Base-by-base conservation (phyloP, 1,284 basidiomycete genomes). In the Peniophora sp. region DNA sequence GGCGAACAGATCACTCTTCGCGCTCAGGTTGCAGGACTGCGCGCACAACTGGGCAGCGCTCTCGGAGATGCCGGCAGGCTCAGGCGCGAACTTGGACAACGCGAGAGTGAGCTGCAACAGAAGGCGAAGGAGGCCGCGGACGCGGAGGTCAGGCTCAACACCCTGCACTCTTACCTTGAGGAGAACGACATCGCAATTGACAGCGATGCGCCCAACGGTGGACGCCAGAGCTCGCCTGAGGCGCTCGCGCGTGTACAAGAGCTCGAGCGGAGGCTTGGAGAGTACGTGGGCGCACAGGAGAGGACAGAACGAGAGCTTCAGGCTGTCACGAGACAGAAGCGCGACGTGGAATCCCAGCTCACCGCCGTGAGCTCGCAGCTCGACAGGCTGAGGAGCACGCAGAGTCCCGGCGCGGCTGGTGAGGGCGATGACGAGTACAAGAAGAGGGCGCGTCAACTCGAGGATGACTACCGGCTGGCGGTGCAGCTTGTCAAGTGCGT, bases 391-490 rank as follows among this genome's bases (percentile, higher is more conserved):
- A 78, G 78, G 57, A 71, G 78, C 51, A 69, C 75, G 41, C 76
- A 72, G 59, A 82, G 74, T 55, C 77, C 76, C 10, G 56, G 64
- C n/a, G 63, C 60, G 42, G 62, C 58, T 24, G 52, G 56, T 44
- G 90, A 92, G 64, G 85, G 84, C 32, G 90, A 95, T 64, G 77
- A 76, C 55, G 74, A 71, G 53, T 89, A 91, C 68, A 87, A 85
- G 67, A 74, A 81, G 37, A 79, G 83, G 47, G 76, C 90, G 67
- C 77, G 82, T 61, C 90, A 93, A 63, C 83, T 97, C 67, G 94
- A 98, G 68, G 86, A 92, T 58, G 95, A 98, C 66, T 97, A 98
- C 68, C 90, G 96, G 64, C 78, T 92, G 44, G 92, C 92, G 20
- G 91, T 95, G 54, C 88, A 91, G 60, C 91, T 91, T 66, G 89